These are phyloP conservation scores for Monilinia fructigena DNA, from an alignment of 2,329 filamentous ascomycete genomes.

Conservation along the genomic window DNA sequence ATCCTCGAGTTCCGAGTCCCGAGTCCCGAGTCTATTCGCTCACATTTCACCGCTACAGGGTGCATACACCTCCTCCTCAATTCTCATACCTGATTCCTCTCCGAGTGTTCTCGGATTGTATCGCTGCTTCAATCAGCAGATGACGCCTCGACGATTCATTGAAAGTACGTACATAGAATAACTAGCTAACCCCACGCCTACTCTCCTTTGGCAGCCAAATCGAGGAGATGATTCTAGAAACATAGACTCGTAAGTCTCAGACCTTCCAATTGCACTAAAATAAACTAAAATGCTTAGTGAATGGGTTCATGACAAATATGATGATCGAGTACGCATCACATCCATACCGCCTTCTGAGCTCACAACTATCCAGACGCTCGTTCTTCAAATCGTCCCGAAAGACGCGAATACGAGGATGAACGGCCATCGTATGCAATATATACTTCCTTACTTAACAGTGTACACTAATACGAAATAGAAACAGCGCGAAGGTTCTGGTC, in stretches of 20 bases:
- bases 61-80: constrained; percentile 42
- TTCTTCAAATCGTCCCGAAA: constrained; percentile 24
- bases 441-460: neutral
- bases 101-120: constrained; percentile 42
- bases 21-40: constrained; percentile 17
- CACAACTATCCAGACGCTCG: constrained; percentile 33
- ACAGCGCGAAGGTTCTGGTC: constrained; percentile 72
- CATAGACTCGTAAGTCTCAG: constrained; percentile 62
- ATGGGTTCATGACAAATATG: constrained; percentile 92
- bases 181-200: constrained; percentile 48
- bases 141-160: constrained; percentile 39
- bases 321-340: constrained; percentile 58
- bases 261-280: neutral
- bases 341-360: constrained; percentile 26
- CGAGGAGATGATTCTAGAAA: constrained; percentile 59
- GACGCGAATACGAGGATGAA: constrained; percentile 13
- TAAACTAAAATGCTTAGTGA: constrained; percentile 53
- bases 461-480: constrained; percentile 44
- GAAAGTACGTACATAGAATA: constrained; percentile 43
- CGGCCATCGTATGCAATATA: constrained; percentile 17
- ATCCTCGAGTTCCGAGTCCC: neutral
- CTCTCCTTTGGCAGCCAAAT: constrained; percentile 54
- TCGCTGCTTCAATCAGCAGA: constrained; percentile 36
- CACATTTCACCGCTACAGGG: constrained; percentile 34
- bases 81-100: constrained; percentile 37